phyloP scores from a whole-genome alignment of 495 filamentous ascomycete genomes.

The Rostrohypoxylon terebratum region DNA sequence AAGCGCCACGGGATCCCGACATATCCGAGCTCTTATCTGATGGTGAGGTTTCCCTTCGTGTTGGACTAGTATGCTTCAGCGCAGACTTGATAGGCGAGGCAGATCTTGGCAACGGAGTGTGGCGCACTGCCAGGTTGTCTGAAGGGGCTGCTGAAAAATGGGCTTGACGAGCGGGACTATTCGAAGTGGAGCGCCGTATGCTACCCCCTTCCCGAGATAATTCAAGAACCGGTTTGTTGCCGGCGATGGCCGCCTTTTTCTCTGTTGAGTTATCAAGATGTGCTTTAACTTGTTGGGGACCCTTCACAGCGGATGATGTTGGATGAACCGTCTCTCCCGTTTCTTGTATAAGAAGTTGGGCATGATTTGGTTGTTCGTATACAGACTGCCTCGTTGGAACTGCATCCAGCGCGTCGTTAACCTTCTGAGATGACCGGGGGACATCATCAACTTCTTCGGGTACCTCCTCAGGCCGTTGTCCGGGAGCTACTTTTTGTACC shows the following conservation, averaged over 20 bases:
- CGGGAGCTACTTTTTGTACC: conserved; percentile 70
- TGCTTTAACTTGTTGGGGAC: not conserved
- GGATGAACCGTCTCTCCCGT: conserved; percentile 9
- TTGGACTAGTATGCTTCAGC: conserved; percentile 73
- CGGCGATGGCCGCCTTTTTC: conserved; percentile 16
- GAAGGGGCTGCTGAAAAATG: conserved; percentile 71
- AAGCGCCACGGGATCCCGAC: conserved; percentile 44
- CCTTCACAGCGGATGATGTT: not conserved
- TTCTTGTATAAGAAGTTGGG: conserved; percentile 5
- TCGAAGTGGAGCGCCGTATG: conserved; percentile 50
- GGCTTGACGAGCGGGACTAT: conserved; percentile 67
- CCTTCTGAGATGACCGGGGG: conserved; percentile 31
- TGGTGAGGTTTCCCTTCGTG: conserved; percentile 59
- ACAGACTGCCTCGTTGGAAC: conserved; percentile 50
- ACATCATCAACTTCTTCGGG: conserved; percentile 50
- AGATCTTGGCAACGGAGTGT: conserved; percentile 82
- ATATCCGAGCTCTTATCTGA: conserved; percentile 57
- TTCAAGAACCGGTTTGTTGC: conserved; percentile 41
- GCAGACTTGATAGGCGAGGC: conserved; percentile 89
- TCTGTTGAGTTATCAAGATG: conserved; percentile 10
- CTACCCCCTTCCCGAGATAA: conserved; percentile 31
- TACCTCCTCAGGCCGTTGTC: conserved; percentile 68
- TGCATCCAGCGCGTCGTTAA: conserved; percentile 48
- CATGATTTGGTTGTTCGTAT: conserved; percentile 17
- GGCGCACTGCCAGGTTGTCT: conserved; percentile 68